phyloP scores from a whole-genome alignment of 1,139 yeast genomes.

The Kurtzmaniella quercitrusa region DNA sequence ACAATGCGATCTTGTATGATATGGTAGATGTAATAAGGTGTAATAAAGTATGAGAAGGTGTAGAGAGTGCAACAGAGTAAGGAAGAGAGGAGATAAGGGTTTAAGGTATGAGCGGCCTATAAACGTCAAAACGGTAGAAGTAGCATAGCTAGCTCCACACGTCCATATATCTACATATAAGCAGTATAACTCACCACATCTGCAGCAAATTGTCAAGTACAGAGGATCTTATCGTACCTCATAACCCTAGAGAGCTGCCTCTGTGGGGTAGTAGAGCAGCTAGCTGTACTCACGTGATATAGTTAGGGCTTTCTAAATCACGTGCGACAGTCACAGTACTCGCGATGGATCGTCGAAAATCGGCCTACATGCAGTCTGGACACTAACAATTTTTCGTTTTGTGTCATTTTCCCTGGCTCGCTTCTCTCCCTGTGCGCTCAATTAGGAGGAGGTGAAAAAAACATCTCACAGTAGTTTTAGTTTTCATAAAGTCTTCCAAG shows the following conservation, averaged over 20 bases:
- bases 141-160: no score
- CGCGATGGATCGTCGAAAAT: not conserved
- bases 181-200: not conserved
- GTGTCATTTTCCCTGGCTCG: conserved; percentile 2
- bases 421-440: conserved; percentile 1
- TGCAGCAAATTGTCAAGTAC: not conserved
- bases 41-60: no score
- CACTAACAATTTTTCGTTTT: not conserved
- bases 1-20: no score
- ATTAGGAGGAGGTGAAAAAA: conserved; percentile 6
- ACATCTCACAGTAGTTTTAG: conserved; percentile 5
- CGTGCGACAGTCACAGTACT: conserved; percentile 20
- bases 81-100: no score
- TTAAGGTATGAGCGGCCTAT: no score
- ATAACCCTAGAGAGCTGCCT: no score
- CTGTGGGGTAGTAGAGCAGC: no score
- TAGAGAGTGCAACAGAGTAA: no score
- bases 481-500: conserved; percentile 12
- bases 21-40: no score
- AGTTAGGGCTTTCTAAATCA: conserved; percentile 5
- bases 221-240: no score
- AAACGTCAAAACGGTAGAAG: no score
- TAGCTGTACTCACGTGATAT: not conserved
- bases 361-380: not conserved
- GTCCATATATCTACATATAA: no score